Conservation (phyloP, 2,329 filamentous ascomycete genomes). For the Conoideocrella luteorostrata region DNA sequence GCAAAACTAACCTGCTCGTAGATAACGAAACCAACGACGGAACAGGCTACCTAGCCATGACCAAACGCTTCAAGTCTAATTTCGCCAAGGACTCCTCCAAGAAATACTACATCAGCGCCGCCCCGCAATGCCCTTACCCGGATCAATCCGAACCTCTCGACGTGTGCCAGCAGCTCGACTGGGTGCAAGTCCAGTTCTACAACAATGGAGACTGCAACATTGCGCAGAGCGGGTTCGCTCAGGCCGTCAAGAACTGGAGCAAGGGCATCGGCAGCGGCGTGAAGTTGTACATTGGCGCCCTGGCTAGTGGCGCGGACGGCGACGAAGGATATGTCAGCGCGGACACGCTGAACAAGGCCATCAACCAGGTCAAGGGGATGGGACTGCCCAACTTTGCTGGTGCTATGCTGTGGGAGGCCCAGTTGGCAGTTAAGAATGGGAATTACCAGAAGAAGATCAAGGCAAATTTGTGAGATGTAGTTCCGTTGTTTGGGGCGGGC, state of each 20-base stretch:
- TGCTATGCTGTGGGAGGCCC: constrained; percentile 61
- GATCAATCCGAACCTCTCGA: too few relatives aligned
- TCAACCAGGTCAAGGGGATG: constrained; percentile 40
- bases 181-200: constrained; percentile 55
- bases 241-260: constrained; percentile 62
- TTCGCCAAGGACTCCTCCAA: constrained; percentile 26
- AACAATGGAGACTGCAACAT: constrained; percentile 59
- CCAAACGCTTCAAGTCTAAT: constrained; percentile 42
- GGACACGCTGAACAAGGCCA: constrained; percentile 36
- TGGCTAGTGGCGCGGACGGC: constrained; percentile 42
- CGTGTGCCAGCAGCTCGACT: constrained; percentile 39
- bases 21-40: constrained; percentile 53
- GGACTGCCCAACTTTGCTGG: constrained; percentile 55
- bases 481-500: too few relatives aligned
- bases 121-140: constrained; percentile 49
- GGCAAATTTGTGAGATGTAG: background rate
- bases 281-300: constrained; percentile 53
- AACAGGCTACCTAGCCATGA: constrained; percentile 55
- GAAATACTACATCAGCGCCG: background rate
- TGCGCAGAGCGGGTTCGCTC: constrained; percentile 53
- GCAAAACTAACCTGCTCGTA: too few relatives aligned
- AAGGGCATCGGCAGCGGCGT: constrained; percentile 47
- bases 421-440: constrained; percentile 47
- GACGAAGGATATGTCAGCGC: constrained; percentile 47
- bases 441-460: constrained; percentile 26